A percentile compares a stretch with the other conserved stretches of the same genome.
These are phyloP conservation scores for Piper betle DNA, from an alignment of 164 flowering plant genomes.

Conservation along the genomic window DNA sequence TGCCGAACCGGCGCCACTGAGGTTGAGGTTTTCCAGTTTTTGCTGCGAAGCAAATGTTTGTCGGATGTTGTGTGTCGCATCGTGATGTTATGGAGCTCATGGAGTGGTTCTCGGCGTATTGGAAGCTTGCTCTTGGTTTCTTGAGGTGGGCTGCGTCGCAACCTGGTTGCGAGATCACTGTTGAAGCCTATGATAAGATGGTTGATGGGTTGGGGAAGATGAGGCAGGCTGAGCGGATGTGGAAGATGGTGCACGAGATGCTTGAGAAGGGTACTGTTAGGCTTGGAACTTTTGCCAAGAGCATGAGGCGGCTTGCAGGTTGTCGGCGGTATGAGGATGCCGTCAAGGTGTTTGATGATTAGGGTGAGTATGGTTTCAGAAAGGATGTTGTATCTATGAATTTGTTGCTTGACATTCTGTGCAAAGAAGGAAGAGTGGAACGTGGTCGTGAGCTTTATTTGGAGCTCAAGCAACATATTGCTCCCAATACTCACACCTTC, in stretches of 20 bases:
- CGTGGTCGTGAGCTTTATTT: slow-evolving; percentile 48
- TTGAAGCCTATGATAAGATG: slow-evolving; percentile 41
- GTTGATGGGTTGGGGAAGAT: slow-evolving; percentile 63
- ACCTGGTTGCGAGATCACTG: slow-evolving; percentile 25
- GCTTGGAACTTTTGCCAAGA: slow-evolving; percentile 44
- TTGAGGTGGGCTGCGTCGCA: slow-evolving; percentile 47
- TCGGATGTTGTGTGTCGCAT: slow-evolving; percentile 18
- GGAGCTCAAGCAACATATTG: slow-evolving; percentile 47
- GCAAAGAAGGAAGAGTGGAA: slow-evolving; percentile 59
- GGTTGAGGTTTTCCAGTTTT: slow-evolving; percentile 36
- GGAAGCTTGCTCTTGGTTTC: slow-evolving; percentile 70
- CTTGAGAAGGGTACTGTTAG: slow-evolving; percentile 17
- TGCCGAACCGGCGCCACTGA: slow-evolving; percentile 20
- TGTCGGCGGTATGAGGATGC: slow-evolving; percentile 60
- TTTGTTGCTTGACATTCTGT: slow-evolving; percentile 65
- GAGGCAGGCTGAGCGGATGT: slow-evolving; percentile 53
- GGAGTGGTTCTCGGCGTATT: slow-evolving; percentile 47
- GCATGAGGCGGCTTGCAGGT: slow-evolving; percentile 75
- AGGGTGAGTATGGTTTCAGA: slow-evolving; percentile 39
- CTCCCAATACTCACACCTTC: slow-evolving; percentile 34
- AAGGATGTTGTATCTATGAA: slow-evolving; percentile 74
- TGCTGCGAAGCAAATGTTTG: slow-evolving; percentile 25
- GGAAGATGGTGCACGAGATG: slow-evolving; percentile 40
- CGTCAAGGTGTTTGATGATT: slow-evolving; percentile 16
- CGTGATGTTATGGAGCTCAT: slow-evolving; percentile 33